Base-by-base conservation (phyloP, 345 rosid species). In the Geranium rotundifolium region DNA sequence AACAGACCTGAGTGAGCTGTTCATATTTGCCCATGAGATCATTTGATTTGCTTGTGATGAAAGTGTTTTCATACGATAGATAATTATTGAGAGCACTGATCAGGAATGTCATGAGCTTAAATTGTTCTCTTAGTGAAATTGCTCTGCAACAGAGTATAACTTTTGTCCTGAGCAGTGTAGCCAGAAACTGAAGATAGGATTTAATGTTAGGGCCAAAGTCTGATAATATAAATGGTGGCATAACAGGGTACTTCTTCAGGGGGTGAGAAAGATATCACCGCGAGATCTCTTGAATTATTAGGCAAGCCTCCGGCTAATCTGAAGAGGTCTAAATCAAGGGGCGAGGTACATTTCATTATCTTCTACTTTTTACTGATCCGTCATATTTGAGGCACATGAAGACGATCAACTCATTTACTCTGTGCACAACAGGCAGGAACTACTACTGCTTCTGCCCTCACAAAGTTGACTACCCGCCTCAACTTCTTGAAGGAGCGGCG, bases 401-500 rank as follows among this genome's bases (percentile, higher is more conserved):
- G 27, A 34, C 8, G 18, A 27, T n/a, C 19, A 5, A 18, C 46
- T 62, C 19, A 6, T 29, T 55, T 55, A 18, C 55, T 70, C 54
- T 39, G 56, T 61, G 68, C 60, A 23, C 63, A 17, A 46, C 76
- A 90, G 91, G 93, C 83, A 71, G 61, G 69, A 59, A 74, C 72
- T 64, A 67, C 82, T 58, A 74, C 84, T 59, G 37, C 85, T 68
- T 81, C 82, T 29, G 91, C 96, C 19, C 65, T 88, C 63, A 78
- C 90, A 30, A 90, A 86, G 81, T 75, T 93, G 80, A 83, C 97
- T 60, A 81, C 78, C 60, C 74, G 91, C 34, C 85, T 93, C 64
- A 84, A 85, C 82, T 88, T 90, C 75, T 75, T 90, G 52, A 93
- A 90, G 81, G 96, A 93, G 75, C 78, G 79, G 59, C 86, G 95